phyloP scores from a whole-genome alignment of 2,329 filamentous ascomycete genomes.

The Graphilbum sp. region DNA sequence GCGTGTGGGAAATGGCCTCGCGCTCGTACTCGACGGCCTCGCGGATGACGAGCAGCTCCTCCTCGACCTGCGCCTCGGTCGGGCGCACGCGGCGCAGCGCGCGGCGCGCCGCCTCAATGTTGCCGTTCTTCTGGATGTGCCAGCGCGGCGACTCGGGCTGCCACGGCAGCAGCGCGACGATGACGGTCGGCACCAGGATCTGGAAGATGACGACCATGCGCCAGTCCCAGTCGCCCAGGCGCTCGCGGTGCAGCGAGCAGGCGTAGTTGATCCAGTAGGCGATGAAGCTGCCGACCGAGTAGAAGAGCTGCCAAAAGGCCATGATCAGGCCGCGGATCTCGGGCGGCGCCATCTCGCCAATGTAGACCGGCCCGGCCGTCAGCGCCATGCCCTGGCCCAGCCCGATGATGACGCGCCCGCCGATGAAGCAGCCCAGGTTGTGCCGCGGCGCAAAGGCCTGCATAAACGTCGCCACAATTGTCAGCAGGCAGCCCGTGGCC shows the following conservation, averaged over 20 bases:
- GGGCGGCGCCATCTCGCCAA: constrained; percentile 48
- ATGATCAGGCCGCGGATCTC: constrained; percentile 51
- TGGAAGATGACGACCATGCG: constrained; percentile 59
- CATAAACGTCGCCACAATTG: constrained; percentile 52
- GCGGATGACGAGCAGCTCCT: constrained; percentile 46
- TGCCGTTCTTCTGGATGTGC: constrained; percentile 44
- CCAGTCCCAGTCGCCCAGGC: constrained; percentile 57
- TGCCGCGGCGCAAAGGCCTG: constrained; percentile 46
- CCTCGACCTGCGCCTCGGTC: constrained; percentile 48
- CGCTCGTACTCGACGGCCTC: constrained; percentile 58
- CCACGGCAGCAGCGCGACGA: constrained; percentile 45
- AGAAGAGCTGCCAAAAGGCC: constrained; percentile 56
- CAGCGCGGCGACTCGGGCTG: constrained; percentile 54
- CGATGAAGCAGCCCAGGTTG: constrained; percentile 50
- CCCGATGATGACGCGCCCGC: constrained; percentile 51
- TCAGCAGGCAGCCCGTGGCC: constrained; percentile 45
- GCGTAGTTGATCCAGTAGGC: constrained; percentile 51
- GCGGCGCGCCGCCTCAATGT: constrained; percentile 41
- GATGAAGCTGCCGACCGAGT: constrained; percentile 48
- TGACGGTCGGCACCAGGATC: constrained; percentile 46
- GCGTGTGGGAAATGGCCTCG: constrained; percentile 42
- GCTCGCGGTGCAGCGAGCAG: constrained; percentile 34
- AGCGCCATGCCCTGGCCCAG: constrained; percentile 50
- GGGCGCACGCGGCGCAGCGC: constrained; percentile 45
- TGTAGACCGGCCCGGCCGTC: constrained; percentile 53